Evolutionary conservation across 345 rosid species (phyloP).

Genomic region (Corchorus olitorius): DNA sequence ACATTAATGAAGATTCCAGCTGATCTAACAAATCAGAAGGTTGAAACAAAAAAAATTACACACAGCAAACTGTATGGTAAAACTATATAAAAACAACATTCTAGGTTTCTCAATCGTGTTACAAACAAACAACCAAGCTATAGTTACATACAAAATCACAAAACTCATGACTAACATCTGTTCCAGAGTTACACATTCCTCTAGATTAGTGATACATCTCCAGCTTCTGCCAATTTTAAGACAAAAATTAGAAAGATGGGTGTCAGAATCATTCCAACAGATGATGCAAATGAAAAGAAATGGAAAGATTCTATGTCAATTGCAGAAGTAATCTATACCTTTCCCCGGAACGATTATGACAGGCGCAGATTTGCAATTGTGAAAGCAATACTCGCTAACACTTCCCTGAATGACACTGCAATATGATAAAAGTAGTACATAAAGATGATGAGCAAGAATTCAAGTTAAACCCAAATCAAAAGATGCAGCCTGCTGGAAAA

Average conservation of each 20-base stretch:
- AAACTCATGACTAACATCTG: neutral
- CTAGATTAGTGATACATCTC: constrained; percentile 45
- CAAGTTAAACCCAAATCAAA: too few species aligned
- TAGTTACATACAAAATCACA: neutral
- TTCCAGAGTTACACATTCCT: constrained; percentile 9
- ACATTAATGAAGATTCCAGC: neutral
- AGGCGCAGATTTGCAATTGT: constrained; percentile 80
- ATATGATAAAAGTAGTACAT: too few species aligned
- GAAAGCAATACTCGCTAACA: constrained; percentile 79
- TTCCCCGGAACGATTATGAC: constrained; percentile 74
- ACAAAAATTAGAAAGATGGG: neutral
- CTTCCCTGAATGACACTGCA: constrained; percentile 81
- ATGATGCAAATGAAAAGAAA: neutral
- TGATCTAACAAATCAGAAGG: neutral
- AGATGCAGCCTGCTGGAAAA: too few species aligned
- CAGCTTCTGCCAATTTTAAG: constrained; percentile 38
- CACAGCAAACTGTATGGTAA: neutral
- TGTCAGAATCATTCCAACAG: neutral
- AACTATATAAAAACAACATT: neutral
- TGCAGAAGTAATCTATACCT: constrained; percentile 51
- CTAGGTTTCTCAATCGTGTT: neutral
- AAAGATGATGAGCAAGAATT: neutral
- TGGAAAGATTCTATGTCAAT: neutral
- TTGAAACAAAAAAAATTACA: neutral
- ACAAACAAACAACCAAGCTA: neutral